Percentiles rank a stretch among this genome's conserved stretches.
Evolutionary conservation across 768 basidiomycete species (phyloP).

Genomic region (Phanerodontia chrysosporium): DNA sequence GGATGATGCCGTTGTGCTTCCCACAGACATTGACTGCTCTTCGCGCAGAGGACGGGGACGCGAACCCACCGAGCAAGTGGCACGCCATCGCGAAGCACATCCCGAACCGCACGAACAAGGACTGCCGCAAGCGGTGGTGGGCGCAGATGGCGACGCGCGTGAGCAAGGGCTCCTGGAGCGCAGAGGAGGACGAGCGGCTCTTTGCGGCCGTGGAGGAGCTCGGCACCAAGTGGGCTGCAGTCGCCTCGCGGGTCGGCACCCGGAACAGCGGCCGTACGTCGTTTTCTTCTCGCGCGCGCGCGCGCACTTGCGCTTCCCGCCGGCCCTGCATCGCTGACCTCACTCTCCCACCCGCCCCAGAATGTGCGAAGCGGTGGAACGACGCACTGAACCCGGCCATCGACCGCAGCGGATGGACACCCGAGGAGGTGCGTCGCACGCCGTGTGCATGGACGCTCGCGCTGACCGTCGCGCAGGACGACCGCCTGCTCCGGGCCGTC

Average conservation of each 20-base stretch:
- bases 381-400: constrained; percentile 59
- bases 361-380: constrained; percentile 61
- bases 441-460: background rate
- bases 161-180: constrained; percentile 58
- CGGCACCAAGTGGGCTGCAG: constrained; percentile 56
- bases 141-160: constrained; percentile 62
- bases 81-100: constrained; percentile 61
- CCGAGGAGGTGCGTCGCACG: constrained; percentile 40
- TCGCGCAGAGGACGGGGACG: constrained; percentile 49
- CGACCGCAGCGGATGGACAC: constrained; percentile 55
- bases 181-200: constrained; percentile 55
- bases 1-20: background rate
- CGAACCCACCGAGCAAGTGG: constrained; percentile 57
- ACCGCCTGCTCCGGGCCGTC: constrained; percentile 50
- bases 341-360: constrained; percentile 24
- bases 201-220: constrained; percentile 53
- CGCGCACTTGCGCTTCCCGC: too few relatives aligned
- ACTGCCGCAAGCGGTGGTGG: constrained; percentile 61
- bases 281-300: background rate
- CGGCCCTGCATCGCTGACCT: background rate
- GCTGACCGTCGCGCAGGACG: constrained; percentile 35
- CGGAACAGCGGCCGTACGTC: constrained; percentile 57
- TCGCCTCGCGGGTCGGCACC: constrained; percentile 52
- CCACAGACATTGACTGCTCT: background rate
- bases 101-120: constrained; percentile 59